phyloP scores from a whole-genome alignment of 208 protist species.

The Crithidia sp. region DNA sequence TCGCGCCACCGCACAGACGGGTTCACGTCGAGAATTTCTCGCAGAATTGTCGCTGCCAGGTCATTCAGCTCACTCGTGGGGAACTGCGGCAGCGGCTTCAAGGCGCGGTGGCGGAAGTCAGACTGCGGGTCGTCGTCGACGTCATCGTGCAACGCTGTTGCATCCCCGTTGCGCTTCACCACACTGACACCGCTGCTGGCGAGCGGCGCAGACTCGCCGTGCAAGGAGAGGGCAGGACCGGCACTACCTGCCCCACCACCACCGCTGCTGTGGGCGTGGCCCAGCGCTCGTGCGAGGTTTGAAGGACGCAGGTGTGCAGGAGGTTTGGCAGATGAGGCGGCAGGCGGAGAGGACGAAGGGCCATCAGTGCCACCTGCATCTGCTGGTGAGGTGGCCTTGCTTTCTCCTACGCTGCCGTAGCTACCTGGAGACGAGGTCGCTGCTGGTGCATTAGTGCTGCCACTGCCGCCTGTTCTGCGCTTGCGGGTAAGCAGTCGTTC shows the following conservation, averaged over 20 bases:
- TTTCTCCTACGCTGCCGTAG: constrained; percentile 2
- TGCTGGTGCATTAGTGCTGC: background rate
- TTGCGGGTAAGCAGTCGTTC: constrained; percentile 49
- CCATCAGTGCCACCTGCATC: no score
- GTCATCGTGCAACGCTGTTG: background rate
- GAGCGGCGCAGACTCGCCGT: constrained; percentile 25
- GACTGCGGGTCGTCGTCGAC: constrained; percentile 32
- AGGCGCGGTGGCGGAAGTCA: constrained; percentile 50
- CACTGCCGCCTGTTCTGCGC: constrained; percentile 10
- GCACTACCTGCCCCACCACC: background rate
- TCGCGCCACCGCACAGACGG: constrained; percentile 89
- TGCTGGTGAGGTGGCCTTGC: background rate
- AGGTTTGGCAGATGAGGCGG: constrained; percentile 9
- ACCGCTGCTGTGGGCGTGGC: constrained; percentile 16
- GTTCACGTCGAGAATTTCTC: constrained; percentile 90
- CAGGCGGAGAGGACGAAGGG: background rate
- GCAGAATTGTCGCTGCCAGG: constrained; percentile 77
- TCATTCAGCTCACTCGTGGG: constrained; percentile 78
- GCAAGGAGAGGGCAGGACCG: constrained; percentile 3
- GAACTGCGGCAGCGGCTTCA: constrained; percentile 85
- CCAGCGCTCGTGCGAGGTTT: constrained; percentile 24
- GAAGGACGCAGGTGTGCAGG: constrained; percentile 21
- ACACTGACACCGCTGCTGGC: background rate
- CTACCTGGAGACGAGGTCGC: background rate
- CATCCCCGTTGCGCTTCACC: background rate